A percentile compares a stretch with the other conserved stretches of the same genome.
These are phyloP conservation scores for Sonneratia caseolaris DNA, from an alignment of 345 rosid species.

Conservation along the genomic window DNA sequence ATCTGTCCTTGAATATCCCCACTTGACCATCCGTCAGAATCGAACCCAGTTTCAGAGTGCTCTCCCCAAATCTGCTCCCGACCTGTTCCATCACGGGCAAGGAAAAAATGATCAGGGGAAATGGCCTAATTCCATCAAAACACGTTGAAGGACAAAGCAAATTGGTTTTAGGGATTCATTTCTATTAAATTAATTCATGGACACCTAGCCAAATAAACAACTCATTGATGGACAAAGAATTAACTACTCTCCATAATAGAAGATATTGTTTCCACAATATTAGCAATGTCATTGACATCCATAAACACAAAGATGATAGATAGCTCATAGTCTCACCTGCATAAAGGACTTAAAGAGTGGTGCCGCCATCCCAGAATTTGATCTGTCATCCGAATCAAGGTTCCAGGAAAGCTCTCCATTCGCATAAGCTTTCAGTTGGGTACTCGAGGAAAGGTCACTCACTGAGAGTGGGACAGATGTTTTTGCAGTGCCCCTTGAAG, in stretches of 20 bases:
- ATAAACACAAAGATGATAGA: background rate
- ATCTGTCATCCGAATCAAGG: conserved; percentile 51
- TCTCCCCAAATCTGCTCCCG: conserved; percentile 95
- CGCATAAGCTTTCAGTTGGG: conserved; percentile 54
- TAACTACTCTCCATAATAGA: background rate
- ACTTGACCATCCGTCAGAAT: conserved; percentile 94
- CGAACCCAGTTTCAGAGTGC: conserved; percentile 87
- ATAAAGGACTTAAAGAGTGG: conserved; percentile 85
- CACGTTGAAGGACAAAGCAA: background rate
- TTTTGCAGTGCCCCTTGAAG: conserved; percentile 60
- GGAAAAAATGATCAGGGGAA: background rate
- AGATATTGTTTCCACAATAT: background rate
- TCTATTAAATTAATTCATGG: background rate
- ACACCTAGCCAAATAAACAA: too few species aligned
- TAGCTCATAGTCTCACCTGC: conserved; percentile 43
- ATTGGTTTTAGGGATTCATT: background rate
- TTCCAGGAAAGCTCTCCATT: conserved; percentile 62
- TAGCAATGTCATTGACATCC: background rate
- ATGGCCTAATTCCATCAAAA: background rate
- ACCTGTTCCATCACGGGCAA: conserved; percentile 37
- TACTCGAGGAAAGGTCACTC: conserved; percentile 47
- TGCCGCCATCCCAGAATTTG: conserved; percentile 73
- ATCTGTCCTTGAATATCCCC: conserved; percentile 92
- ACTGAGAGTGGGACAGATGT: conserved; percentile 38
- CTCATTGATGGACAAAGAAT: background rate